Evolutionary conservation across 2,329 filamentous ascomycete species (phyloP).

Genomic region (Cladosporium halotolerans): DNA sequence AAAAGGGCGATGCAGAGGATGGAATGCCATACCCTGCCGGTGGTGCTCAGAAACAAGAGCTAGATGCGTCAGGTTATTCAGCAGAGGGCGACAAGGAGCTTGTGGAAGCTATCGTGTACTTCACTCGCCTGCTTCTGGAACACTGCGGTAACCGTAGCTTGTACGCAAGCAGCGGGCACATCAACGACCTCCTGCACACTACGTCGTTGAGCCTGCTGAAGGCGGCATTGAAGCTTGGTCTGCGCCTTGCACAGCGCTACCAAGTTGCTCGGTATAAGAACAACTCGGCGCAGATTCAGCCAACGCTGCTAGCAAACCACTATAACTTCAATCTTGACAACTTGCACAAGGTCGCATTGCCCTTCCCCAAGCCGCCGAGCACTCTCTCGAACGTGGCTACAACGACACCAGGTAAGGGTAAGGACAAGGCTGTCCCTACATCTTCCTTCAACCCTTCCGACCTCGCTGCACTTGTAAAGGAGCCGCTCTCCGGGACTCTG

Average conservation of each 20-base stretch:
- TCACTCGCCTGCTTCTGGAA: slow-evolving; percentile 81
- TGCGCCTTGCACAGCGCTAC: slow-evolving; percentile 86
- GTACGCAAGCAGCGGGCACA: slow-evolving; percentile 84
- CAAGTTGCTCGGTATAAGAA: slow-evolving; percentile 70
- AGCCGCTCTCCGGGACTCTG: slow-evolving; percentile 32
- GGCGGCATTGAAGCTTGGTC: slow-evolving; percentile 69
- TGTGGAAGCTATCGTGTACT: slow-evolving; percentile 71
- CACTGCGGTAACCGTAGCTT: slow-evolving; percentile 96
- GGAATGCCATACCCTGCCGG: slow-evolving; percentile 20
- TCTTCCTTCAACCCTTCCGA: slow-evolving; percentile 73
- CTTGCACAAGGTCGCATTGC: slow-evolving; percentile 73
- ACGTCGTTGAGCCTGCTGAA: slow-evolving; percentile 74
- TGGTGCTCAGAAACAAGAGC: slow-evolving; percentile 25
- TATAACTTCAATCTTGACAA: slow-evolving; percentile 69
- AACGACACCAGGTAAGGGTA: slow-evolving; percentile 59
- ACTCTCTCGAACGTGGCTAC: slow-evolving; percentile 48
- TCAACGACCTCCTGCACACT: slow-evolving; percentile 84
- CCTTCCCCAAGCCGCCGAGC: slow-evolving; percentile 64
- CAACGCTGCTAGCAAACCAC: slow-evolving; percentile 72
- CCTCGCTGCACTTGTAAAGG: slow-evolving; percentile 66
- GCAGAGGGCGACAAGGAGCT: slow-evolving; percentile 74
- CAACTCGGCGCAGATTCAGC: slow-evolving; percentile 55
- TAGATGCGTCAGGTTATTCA: slow-evolving; percentile 50
- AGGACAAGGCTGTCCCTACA: slow-evolving; percentile 58
- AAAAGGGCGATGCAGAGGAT: slow-evolving; percentile 52